Evolutionary conservation across 306 rosid genomes (phyloP).

Genomic region (Vigna nakashimae): DNA sequence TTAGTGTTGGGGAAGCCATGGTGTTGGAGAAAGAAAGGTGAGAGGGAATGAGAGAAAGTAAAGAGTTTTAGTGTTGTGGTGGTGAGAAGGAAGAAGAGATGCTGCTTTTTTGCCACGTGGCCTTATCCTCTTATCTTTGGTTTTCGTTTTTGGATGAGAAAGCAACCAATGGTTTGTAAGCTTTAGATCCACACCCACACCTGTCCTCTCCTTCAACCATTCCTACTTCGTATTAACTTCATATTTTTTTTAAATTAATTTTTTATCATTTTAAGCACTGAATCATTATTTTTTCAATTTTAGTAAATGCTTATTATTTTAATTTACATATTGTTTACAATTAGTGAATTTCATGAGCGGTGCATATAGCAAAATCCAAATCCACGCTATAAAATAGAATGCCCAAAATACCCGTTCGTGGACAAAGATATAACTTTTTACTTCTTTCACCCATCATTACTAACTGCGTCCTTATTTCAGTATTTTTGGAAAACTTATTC

Average conservation of each 20-base stretch:
- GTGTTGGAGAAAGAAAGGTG: background rate
- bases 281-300: too few relatives aligned
- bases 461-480: too few relatives aligned
- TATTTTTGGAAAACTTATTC: too few relatives aligned
- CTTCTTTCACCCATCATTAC: too few relatives aligned
- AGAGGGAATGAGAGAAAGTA: background rate
- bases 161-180: slow-evolving; percentile 57
- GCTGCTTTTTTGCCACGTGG: slow-evolving; percentile 78
- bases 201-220: slow-evolving; percentile 2
- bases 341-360: too few relatives aligned
- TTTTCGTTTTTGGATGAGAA: slow-evolving; percentile 64
- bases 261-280: too few relatives aligned
- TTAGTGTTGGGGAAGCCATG: slow-evolving; percentile 85
- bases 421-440: too few relatives aligned
- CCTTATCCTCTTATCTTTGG: slow-evolving; percentile 88
- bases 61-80: slow-evolving; percentile 36
- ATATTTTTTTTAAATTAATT: background rate
- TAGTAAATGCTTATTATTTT: too few relatives aligned
- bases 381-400: too few relatives aligned
- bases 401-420: too few relatives aligned
- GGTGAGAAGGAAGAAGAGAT: slow-evolving; percentile 5
- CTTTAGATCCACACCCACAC: slow-evolving; percentile 46
- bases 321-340: too few relatives aligned
- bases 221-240: background rate
- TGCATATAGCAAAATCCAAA: too few relatives aligned